phyloP scores from a whole-genome alignment of 257 asterid species.

The Cynanchum wilfordii region DNA sequence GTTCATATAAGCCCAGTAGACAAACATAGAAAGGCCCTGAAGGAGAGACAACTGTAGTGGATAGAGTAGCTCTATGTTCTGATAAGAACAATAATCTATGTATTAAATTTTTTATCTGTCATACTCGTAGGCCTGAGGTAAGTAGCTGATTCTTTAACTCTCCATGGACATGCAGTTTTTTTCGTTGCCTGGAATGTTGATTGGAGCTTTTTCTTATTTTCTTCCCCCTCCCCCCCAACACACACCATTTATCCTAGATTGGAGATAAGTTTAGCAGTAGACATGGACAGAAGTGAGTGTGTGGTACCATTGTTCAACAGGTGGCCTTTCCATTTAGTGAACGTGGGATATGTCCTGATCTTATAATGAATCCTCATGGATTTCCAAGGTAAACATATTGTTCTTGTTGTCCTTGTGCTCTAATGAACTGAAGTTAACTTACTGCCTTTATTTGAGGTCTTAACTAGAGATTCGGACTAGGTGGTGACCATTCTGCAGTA shows the following conservation, averaged over 20 bases:
- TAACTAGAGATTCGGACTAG: neutral
- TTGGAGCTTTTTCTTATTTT: neutral
- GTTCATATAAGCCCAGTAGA: slow-evolving; percentile 51
- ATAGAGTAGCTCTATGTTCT: slow-evolving; percentile 71
- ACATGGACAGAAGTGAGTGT: slow-evolving; percentile 98
- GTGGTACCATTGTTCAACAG: slow-evolving; percentile 90
- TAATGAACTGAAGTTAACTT: neutral
- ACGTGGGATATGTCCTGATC: slow-evolving; percentile 97
- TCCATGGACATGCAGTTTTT: neutral
- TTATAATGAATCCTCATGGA: slow-evolving; percentile 99
- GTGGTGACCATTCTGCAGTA: neutral
- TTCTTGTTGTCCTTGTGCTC: neutral
- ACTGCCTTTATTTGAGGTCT: neutral
- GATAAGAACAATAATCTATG: slow-evolving; percentile 58
- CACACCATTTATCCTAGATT: slow-evolving; percentile 31
- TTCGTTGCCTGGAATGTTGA: neutral
- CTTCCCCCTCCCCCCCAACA: neutral
- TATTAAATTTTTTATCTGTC: slow-evolving; percentile 80
- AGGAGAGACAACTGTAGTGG: slow-evolving; percentile 76
- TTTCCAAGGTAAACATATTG: slow-evolving; percentile 64
- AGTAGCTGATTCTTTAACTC: slow-evolving; percentile 8
- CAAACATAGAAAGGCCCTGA: slow-evolving; percentile 67
- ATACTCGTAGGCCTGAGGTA: slow-evolving; percentile 99
- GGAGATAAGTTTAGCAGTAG: slow-evolving; percentile 99
- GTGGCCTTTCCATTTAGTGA: slow-evolving; percentile 96